These are phyloP conservation scores for Nevesoporus exiguus DNA, from an alignment of 768 basidiomycete genomes.

Conservation along the genomic window DNA sequence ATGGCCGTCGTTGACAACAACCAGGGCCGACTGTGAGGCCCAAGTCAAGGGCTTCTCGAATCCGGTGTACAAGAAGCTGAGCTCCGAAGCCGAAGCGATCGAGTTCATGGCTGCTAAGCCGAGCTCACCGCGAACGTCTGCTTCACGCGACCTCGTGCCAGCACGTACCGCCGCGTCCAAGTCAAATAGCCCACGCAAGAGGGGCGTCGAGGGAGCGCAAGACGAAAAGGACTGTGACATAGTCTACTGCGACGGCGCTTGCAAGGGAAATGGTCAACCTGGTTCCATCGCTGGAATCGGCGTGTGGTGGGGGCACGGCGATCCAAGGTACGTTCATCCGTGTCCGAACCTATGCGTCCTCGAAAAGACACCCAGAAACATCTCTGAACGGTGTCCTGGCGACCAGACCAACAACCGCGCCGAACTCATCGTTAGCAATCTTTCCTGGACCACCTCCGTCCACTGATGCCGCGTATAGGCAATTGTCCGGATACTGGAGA, in stretches of 20 bases:
- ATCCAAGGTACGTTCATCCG: conserved; percentile 45
- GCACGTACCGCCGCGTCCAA: conserved; percentile 1
- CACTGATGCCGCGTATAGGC: conserved; percentile 55
- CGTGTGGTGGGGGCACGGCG: conserved; percentile 79
- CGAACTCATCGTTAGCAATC: conserved; percentile 65
- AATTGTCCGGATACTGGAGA: conserved; percentile 78
- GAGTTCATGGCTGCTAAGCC: conserved; percentile 45
- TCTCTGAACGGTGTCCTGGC: conserved; percentile 80
- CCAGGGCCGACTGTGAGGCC: conserved; percentile 67
- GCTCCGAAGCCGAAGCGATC: conserved; percentile 51
- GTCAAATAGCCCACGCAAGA: neutral
- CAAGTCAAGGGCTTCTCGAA: conserved; percentile 65
- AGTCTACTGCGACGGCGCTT: conserved; percentile 88
- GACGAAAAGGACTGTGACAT: conserved; percentile 38
- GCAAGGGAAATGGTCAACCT: conserved; percentile 71
- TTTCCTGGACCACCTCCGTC: conserved; percentile 21
- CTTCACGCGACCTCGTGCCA: conserved; percentile 23
- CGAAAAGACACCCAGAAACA: conserved; percentile 50
- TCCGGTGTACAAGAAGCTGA: conserved; percentile 68
- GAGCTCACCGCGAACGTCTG: conserved; percentile 3
- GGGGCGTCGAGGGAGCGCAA: conserved; percentile 5
- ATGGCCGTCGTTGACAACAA: conserved; percentile 16
- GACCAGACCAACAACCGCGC: conserved; percentile 86
- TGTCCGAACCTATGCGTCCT: neutral
- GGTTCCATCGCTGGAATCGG: conserved; percentile 78